Evolutionary conservation across 495 filamentous ascomycete species (phyloP).

Genomic region (Daldinia loculata): DNA sequence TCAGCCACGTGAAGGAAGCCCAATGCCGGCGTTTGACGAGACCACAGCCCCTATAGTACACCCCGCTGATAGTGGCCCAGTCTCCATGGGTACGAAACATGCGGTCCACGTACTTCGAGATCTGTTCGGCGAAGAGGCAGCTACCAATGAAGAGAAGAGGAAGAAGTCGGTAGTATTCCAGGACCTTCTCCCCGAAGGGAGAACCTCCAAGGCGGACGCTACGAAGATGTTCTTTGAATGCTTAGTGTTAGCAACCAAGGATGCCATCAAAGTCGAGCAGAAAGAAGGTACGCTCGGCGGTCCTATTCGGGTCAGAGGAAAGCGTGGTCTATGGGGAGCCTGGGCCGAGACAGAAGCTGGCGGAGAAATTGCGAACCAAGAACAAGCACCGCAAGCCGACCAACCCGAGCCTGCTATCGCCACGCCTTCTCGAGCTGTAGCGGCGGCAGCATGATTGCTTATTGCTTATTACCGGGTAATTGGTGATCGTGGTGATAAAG

Average conservation of each 20-base stretch:
- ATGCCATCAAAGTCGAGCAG: conserved; percentile 97
- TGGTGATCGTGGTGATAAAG: conserved; percentile 22
- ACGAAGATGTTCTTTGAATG: conserved; percentile 99
- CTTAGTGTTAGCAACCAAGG: conserved; percentile 94
- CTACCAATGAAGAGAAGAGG: conserved; percentile 67
- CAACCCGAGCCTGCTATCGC: conserved; percentile 48
- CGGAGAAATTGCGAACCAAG: conserved; percentile 58
- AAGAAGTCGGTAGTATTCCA: conserved; percentile 89
- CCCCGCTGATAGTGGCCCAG: conserved; percentile 80
- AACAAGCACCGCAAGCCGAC: conserved; percentile 45
- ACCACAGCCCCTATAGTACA: conserved; percentile 76
- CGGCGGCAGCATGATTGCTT: conserved; percentile 43
- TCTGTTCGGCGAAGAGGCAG: conserved; percentile 74
- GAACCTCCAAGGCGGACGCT: conserved; percentile 83
- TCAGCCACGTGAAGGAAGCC: conserved; percentile 52
- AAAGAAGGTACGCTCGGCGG: conserved; percentile 74
- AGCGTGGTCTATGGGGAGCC: conserved; percentile 90
- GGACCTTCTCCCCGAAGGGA: conserved; percentile 82
- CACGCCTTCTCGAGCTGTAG: conserved; percentile 45
- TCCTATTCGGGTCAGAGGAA: conserved; percentile 80
- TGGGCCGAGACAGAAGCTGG: conserved; percentile 91
- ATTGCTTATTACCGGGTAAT: conserved; percentile 9
- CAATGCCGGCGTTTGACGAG: conserved; percentile 72
- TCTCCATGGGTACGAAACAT: conserved; percentile 90
- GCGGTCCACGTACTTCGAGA: conserved; percentile 95